These are phyloP conservation scores for Ophiostoma perfectum DNA, from an alignment of 2,329 filamentous ascomycete genomes.

Conservation along the genomic window DNA sequence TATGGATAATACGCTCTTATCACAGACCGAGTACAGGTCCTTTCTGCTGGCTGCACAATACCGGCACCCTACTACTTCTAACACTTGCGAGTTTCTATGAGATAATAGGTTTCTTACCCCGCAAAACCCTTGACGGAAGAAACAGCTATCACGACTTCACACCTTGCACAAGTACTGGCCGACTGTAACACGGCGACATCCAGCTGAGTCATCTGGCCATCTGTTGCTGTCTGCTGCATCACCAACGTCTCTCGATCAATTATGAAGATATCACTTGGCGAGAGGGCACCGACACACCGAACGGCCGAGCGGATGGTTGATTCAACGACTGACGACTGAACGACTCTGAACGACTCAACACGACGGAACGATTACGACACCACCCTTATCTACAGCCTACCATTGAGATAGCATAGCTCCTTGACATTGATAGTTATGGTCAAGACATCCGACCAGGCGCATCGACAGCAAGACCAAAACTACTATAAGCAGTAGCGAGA, in stretches of 20 bases:
- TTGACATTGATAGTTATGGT: neutral
- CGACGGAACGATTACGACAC: neutral
- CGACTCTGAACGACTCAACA: neutral
- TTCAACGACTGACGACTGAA: conserved; percentile 10
- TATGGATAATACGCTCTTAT: neutral
- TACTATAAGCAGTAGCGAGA: neutral
- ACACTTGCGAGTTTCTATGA: conserved; percentile 8
- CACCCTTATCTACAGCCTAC: neutral
- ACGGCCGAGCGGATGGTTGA: conserved; percentile 8
- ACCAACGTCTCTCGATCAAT: neutral
- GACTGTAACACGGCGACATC: neutral
- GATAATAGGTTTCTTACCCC: conserved; percentile 3
- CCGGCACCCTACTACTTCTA: neutral
- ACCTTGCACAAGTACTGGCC: neutral
- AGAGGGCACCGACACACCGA: neutral
- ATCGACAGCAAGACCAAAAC: neutral
- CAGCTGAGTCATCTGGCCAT: neutral
- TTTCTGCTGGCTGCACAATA: neutral
- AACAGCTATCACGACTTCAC: neutral
- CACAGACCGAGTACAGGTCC: too few relatives aligned
- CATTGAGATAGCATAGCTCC: neutral
- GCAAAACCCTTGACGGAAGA: neutral
- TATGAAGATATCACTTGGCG: conserved; percentile 1
- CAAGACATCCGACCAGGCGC: neutral
- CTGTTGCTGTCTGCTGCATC: neutral